phyloP scores from a whole-genome alignment of 2,329 filamentous ascomycete species.

The Scytalidium sp. region DNA sequence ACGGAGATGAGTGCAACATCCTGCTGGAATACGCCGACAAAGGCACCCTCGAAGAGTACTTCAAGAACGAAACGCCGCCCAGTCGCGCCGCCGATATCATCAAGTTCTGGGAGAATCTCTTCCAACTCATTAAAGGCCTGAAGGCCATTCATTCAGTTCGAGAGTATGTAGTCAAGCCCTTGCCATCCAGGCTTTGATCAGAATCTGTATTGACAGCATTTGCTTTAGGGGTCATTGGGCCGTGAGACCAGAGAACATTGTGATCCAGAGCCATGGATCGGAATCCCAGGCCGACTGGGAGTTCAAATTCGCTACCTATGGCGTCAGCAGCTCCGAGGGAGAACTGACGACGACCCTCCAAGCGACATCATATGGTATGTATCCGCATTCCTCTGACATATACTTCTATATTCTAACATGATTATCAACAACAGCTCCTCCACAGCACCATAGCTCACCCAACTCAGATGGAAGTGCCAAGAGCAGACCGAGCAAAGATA shows the following conservation, averaged over 20 bases:
- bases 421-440: neutral
- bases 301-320: slow-evolving; percentile 27
- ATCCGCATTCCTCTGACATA: neutral
- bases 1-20: slow-evolving; percentile 26
- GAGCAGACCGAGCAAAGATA: neutral
- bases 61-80: slow-evolving; percentile 20
- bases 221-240: slow-evolving; percentile 28
- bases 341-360: neutral
- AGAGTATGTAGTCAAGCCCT: too few species aligned
- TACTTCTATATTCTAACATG: neutral
- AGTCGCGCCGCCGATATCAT: slow-evolving; percentile 23
- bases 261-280: slow-evolving; percentile 20
- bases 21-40: slow-evolving; percentile 33
- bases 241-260: slow-evolving; percentile 30
- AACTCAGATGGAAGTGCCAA: neutral
- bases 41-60: slow-evolving; percentile 30
- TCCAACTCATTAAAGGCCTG: slow-evolving; percentile 26
- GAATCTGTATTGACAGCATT: neutral
- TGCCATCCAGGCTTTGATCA: neutral
- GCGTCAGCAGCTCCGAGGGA: neutral
- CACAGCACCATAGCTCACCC: neutral
- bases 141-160: slow-evolving; percentile 15
- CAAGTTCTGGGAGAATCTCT: slow-evolving; percentile 29
- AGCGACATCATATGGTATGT: neutral
- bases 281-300: slow-evolving; percentile 17